A percentile compares a stretch with the other conserved stretches of the same genome.
Evolutionary conservation across 78 protist species (phyloP).

Genomic region (Acrasis kona): DNA sequence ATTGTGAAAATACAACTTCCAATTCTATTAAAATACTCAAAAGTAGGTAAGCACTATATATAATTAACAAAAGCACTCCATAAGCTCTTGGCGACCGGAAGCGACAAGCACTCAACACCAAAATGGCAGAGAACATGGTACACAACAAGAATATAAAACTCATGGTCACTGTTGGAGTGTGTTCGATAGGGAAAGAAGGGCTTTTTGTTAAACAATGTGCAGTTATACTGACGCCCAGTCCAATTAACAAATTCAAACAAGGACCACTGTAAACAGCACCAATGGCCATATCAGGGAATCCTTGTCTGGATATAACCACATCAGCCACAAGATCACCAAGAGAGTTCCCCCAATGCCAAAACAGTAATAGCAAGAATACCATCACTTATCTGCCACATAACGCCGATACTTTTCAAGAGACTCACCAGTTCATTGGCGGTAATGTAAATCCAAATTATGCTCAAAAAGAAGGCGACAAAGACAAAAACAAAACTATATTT

Average conservation of each 20-base stretch:
- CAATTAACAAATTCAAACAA: constrained; percentile 1
- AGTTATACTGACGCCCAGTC: constrained; percentile 4
- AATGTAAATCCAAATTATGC: not conserved
- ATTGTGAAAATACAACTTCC: too few species aligned
- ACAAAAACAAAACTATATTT: not conserved
- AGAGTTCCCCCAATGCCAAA: not conserved
- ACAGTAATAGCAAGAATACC: not conserved
- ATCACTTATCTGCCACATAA: not conserved
- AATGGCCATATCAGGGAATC: constrained; percentile 22
- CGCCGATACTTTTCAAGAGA: not conserved
- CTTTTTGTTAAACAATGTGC: not conserved
- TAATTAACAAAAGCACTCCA: not conserved
- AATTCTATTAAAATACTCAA: too few species aligned
- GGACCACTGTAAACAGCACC: constrained; percentile 16
- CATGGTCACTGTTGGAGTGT: not conserved
- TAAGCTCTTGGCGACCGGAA: not conserved
- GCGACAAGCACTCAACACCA: not conserved
- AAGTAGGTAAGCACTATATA: too few species aligned
- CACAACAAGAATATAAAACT: not conserved
- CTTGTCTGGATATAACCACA: not conserved
- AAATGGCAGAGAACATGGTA: not conserved
- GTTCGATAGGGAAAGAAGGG: not conserved
- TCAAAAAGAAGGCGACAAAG: not conserved
- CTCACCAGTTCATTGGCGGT: constrained; percentile 1
- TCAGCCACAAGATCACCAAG: constrained; percentile 26